A percentile compares a stretch with the other conserved stretches of the same genome.
phyloP scores from a whole-genome alignment of 1,284 basidiomycete genomes.

The Sphagnurus paluster region DNA sequence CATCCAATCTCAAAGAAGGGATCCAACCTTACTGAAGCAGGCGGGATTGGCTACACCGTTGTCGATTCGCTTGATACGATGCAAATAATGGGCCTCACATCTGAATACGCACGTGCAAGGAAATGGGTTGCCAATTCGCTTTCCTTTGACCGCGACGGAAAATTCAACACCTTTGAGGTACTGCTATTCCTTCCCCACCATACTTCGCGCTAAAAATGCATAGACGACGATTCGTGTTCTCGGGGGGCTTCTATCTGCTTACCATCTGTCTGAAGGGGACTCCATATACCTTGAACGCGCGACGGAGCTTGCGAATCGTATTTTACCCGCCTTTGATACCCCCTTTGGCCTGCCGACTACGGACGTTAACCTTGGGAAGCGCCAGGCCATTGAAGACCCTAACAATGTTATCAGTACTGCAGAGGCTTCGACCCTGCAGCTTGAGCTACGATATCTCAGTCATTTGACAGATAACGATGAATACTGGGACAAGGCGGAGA shows the following conservation, averaged over 20 bases:
- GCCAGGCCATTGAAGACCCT: constrained; percentile 63
- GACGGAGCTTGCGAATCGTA: constrained; percentile 78
- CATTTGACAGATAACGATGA: constrained; percentile 72
- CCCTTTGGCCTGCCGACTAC: constrained; percentile 81
- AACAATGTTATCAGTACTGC: constrained; percentile 79
- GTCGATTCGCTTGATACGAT: constrained; percentile 86
- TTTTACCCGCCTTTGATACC: constrained; percentile 84
- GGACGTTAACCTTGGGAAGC: constrained; percentile 72
- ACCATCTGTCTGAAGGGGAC: constrained; percentile 70
- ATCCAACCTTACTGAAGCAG: constrained; percentile 70
- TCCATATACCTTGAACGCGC: constrained; percentile 76
- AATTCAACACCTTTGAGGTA: constrained; percentile 92
- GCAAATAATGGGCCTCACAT: constrained; percentile 79
- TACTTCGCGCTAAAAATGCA: not conserved
- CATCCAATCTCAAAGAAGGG: constrained; percentile 80
- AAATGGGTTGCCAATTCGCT: constrained; percentile 77
- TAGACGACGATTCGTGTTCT: constrained; percentile 46
- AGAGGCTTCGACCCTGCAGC: constrained; percentile 81
- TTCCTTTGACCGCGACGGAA: constrained; percentile 76
- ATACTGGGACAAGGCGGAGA: constrained; percentile 87
- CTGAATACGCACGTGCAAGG: constrained; percentile 78
- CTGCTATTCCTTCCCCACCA: constrained; percentile 20
- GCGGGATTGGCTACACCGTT: constrained; percentile 86
- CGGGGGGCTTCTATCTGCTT: constrained; percentile 72
- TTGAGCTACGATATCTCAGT: constrained; percentile 89